Base-by-base conservation (phyloP, 208 protist genomes). In the Phytomonas serpens region DNA sequence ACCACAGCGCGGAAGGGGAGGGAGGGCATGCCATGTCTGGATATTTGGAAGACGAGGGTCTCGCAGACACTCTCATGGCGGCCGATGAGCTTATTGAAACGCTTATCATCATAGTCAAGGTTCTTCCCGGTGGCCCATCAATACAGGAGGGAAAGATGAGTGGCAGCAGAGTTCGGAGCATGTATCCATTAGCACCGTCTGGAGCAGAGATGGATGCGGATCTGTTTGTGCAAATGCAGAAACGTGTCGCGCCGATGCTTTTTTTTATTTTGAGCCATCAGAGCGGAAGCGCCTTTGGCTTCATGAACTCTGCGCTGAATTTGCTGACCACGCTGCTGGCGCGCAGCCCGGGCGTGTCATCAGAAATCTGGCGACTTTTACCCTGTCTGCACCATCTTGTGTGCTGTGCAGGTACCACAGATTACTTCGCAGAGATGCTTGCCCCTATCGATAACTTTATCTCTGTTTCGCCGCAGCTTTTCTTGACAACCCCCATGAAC, bases 361-460 rank as follows among this genome's bases (percentile, higher is more conserved):
- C 83, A 38, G 42, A 63, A 0, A 79, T 80, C 64, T 97, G 92
- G 90, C 79, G 77, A 30, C 75, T 96, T 34, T 52, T 93, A 61
- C 79, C 84, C 66, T 91, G 83, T 72, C 64, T 93, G 38, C 74
- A 93, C 74, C 84, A 82, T 29, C 68, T 94, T 16, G 66, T 93
- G 23, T 77, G 82, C 30, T 52, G 81, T 38, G 79, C 82, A 29
- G 92, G 84, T 47, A 86, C 91, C 3, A 75, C 83, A 11, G 94
- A 98, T 74, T 98, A 97, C 76, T 89, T 97, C 76, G 66, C 68
- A 6, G 69, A 90, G 62, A 85, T 98, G 68, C 81, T 98, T 30
- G 79, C 90, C 30, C 90, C 93, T 38, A 68, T 98, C 13, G 94
- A 98, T 72, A 98, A 98, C 81, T 97, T 86, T 73, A 81, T 90